Evolutionary conservation across 768 basidiomycete species (phyloP).

Genomic region (Dentipellis fragilis): DNA sequence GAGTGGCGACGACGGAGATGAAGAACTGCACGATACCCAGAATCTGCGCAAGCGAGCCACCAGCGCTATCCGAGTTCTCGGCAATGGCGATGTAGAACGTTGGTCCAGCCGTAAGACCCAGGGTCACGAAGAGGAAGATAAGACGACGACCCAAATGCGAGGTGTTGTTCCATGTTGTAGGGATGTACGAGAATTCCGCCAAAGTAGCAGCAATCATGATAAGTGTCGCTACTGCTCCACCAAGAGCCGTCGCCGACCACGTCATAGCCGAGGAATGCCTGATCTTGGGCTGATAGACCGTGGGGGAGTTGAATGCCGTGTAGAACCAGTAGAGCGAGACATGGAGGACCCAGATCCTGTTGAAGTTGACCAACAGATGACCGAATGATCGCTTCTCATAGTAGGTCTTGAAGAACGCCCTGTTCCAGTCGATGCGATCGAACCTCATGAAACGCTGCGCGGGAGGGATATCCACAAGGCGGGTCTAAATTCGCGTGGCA

Average conservation of each 20-base stretch:
- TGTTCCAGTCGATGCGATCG: constrained; percentile 92
- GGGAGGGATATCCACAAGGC: constrained; percentile 85
- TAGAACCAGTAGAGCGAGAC: constrained; percentile 93
- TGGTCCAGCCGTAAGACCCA: constrained; percentile 85
- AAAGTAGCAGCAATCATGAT: constrained; percentile 96
- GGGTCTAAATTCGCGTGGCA: constrained; percentile 40
- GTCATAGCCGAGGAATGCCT: constrained; percentile 66
- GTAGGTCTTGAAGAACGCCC: constrained; percentile 98
- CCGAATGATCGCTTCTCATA: constrained; percentile 95
- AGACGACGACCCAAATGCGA: constrained; percentile 90
- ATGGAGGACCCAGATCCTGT: constrained; percentile 98
- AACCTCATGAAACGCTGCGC: constrained; percentile 95
- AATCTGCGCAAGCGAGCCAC: constrained; percentile 75
- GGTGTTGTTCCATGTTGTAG: constrained; percentile 97
- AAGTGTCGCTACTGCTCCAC: constrained; percentile 88
- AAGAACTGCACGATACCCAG: constrained; percentile 95
- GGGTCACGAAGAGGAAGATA: constrained; percentile 80
- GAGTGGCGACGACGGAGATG: constrained; percentile 77
- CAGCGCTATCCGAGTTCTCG: constrained; percentile 41
- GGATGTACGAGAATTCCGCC: constrained; percentile 95
- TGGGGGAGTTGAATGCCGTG: constrained; percentile 88
- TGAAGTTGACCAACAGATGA: constrained; percentile 98
- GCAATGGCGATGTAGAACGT: constrained; percentile 91
- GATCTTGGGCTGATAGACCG: constrained; percentile 49
- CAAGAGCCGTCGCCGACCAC: constrained; percentile 91